Evolutionary conservation across 2,329 filamentous ascomycete genomes (phyloP).

Genomic region (Arthrocladium fulminans): DNA sequence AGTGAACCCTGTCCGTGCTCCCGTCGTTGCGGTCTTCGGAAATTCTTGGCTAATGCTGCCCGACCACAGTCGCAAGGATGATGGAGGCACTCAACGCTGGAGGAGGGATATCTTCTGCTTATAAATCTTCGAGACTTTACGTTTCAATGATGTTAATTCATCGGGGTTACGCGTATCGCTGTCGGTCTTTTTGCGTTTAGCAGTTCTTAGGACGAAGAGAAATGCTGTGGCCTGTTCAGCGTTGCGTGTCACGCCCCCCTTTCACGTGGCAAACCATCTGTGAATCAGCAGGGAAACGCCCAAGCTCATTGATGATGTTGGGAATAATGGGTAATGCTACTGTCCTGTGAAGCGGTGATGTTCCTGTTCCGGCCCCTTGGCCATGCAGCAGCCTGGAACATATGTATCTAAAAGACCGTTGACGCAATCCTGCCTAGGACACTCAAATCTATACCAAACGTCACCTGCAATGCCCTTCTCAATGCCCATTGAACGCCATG

Average conservation of each 20-base stretch:
- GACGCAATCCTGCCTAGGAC: neutral
- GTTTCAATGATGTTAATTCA: neutral
- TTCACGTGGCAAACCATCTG: slow-evolving; percentile 1
- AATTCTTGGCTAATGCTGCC: slow-evolving; percentile 1
- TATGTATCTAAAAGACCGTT: slow-evolving; percentile 1
- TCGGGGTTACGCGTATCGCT: neutral
- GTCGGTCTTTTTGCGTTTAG: neutral
- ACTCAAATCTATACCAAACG: slow-evolving; percentile 8
- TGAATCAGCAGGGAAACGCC: neutral
- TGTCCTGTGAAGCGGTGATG: neutral
- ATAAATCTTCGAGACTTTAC: neutral
- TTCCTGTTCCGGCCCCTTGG: neutral
- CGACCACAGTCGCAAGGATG: neutral
- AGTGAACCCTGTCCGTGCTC: neutral
- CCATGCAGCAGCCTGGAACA: neutral
- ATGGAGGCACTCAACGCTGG: neutral
- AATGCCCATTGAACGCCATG: neutral
- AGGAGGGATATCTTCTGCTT: neutral
- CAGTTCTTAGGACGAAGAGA: neutral
- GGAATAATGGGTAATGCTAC: neutral
- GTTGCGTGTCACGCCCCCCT: slow-evolving; percentile 5
- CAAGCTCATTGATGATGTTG: neutral
- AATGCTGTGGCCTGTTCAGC: slow-evolving; percentile 5
- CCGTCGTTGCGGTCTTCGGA: neutral
- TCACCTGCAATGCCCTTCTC: neutral